These are phyloP conservation scores for Lolium perenne DNA, from an alignment of 176 grass and related monocot species.

Conservation along the genomic window DNA sequence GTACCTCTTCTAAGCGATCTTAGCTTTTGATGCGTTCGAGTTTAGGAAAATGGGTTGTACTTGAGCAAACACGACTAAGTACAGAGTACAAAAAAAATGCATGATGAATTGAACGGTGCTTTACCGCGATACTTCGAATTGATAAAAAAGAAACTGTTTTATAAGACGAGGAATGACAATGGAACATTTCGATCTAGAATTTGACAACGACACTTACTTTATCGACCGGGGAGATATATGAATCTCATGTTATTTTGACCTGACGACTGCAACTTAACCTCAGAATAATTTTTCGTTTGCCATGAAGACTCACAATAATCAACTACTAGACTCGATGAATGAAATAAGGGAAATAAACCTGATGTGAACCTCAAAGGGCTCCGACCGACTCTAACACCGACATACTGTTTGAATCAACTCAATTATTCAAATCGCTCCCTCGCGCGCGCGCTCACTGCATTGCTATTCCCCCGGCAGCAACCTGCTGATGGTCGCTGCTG, in stretches of 20 bases:
- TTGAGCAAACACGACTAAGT: too few relatives aligned
- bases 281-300: too few relatives aligned
- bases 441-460: neutral
- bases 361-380: neutral
- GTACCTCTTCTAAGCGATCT: too few relatives aligned
- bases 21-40: too few relatives aligned
- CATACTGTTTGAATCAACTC: neutral
- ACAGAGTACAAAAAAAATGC: too few relatives aligned
- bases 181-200: neutral
- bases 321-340: neutral
- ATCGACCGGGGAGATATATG: neutral
- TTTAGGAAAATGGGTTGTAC: too few relatives aligned
- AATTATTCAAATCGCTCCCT: neutral
- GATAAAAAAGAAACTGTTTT: neutral
- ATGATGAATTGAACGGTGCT: too few relatives aligned
- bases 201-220: neutral
- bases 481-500: neutral
- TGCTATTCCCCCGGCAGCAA: neutral
- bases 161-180: neutral
- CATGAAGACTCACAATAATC: neutral
- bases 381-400: neutral
- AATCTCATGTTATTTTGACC: neutral
- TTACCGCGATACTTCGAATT: neutral
- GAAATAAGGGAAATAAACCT: too few relatives aligned
- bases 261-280: neutral